Conservation (phyloP, 2,329 filamentous ascomycete species). For the Sporothrix brunneoviolacea region DNA sequence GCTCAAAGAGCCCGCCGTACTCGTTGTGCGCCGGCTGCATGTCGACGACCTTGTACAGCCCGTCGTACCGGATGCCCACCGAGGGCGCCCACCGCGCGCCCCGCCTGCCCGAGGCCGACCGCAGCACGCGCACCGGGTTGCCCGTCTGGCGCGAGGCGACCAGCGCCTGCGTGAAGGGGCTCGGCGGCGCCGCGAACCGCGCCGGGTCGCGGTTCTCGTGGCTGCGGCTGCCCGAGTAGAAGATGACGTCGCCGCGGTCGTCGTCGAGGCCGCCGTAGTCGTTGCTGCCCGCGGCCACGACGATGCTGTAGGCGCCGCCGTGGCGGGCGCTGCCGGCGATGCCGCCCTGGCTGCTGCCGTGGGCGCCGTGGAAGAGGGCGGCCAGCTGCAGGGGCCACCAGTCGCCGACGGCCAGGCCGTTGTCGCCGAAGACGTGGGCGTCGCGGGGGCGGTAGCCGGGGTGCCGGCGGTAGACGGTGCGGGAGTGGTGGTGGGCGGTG, state of each 20-base stretch:
- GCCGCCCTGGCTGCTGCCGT: slow-evolving; percentile 41
- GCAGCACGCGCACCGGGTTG: slow-evolving; percentile 26
- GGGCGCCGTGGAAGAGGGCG: slow-evolving; percentile 46
- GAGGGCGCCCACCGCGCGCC: slow-evolving; percentile 16
- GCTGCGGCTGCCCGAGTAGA: slow-evolving; percentile 24
- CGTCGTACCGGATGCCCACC: slow-evolving; percentile 31
- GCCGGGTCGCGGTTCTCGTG: slow-evolving; percentile 16
- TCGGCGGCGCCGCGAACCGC: background rate
- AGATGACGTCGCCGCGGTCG: slow-evolving; percentile 21
- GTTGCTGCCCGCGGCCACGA: slow-evolving; percentile 30
- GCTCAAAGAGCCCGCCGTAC: slow-evolving; percentile 18
- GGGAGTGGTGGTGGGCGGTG: background rate
- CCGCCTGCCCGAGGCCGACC: slow-evolving; percentile 17
- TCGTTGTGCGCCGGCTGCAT: slow-evolving; percentile 13
- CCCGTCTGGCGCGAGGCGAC: slow-evolving; percentile 13
- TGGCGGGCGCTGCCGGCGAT: slow-evolving; percentile 39
- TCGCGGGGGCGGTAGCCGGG: slow-evolving; percentile 14
- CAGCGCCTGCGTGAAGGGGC: slow-evolving; percentile 19
- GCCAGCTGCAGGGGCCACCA: slow-evolving; percentile 51
- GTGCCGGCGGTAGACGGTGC: slow-evolving; percentile 18
- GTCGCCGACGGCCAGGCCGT: slow-evolving; percentile 30
- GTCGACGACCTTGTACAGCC: slow-evolving; percentile 25
- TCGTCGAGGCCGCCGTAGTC: slow-evolving; percentile 22
- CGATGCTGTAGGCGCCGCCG: slow-evolving; percentile 46
- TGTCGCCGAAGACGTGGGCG: slow-evolving; percentile 24